A percentile compares a stretch with the other conserved stretches of the same genome.
phyloP scores from a whole-genome alignment of 2,329 filamentous ascomycete genomes.

The Colletotrichum gigasporum region DNA sequence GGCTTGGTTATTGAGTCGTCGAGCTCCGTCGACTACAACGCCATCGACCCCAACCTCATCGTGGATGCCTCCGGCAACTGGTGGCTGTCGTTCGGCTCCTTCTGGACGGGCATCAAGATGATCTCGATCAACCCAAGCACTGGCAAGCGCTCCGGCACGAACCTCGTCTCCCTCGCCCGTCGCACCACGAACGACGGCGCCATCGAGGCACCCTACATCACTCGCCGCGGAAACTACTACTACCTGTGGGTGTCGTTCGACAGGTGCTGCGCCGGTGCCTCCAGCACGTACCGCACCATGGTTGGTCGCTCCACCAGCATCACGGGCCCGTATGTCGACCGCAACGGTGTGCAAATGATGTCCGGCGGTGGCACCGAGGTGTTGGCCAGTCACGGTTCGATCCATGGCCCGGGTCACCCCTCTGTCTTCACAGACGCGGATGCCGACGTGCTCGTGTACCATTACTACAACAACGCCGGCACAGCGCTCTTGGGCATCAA shows the following conservation, averaged over 20 bases:
- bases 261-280: slow-evolving; percentile 40
- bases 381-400: slow-evolving; percentile 38
- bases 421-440: slow-evolving; percentile 42
- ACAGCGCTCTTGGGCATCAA: slow-evolving; percentile 41
- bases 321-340: slow-evolving; percentile 40
- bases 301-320: slow-evolving; percentile 42
- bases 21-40: slow-evolving; percentile 38
- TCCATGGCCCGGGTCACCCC: slow-evolving; percentile 43
- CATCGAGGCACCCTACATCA: slow-evolving; percentile 42
- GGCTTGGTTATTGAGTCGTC: slow-evolving; percentile 40
- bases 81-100: slow-evolving; percentile 44
- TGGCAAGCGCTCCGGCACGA: slow-evolving; percentile 36
- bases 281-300: slow-evolving; percentile 43
- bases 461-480: slow-evolving; percentile 40
- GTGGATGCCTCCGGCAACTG: slow-evolving; percentile 39
- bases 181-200: slow-evolving; percentile 35
- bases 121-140: slow-evolving; percentile 38
- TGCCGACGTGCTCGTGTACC: slow-evolving; percentile 43
- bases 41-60: slow-evolving; percentile 42
- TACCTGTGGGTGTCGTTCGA: slow-evolving; percentile 46
- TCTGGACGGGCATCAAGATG: slow-evolving; percentile 44
- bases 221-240: slow-evolving; percentile 40
- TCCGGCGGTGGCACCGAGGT: slow-evolving; percentile 41
- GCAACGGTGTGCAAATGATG: slow-evolving; percentile 37
- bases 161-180: slow-evolving; percentile 38